Base-by-base conservation (phyloP, 495 filamentous ascomycete genomes). In the Poronia punctata region DNA sequence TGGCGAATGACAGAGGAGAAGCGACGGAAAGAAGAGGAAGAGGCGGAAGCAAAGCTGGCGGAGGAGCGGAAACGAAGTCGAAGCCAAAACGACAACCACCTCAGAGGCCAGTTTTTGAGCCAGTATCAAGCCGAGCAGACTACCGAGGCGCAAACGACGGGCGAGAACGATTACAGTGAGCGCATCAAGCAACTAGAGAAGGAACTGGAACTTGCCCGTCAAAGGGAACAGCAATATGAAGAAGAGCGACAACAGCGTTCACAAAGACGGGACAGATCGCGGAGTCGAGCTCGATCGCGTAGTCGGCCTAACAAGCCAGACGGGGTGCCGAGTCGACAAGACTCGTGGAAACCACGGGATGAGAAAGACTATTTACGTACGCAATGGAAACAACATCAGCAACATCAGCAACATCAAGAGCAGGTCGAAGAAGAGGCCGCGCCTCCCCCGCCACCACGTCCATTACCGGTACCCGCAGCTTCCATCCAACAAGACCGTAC, bases 181-280 rank as follows among this genome's bases (percentile, higher is more conserved):
- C 79, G 87, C 27, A 79, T 97, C 42, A 74, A 76, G 47, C 79
- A 95, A 52, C 72, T 97, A 7, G 92, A 96, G 60, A 72, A 78
- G 19, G 84, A 97, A 59, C 72, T 98, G 2, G 84, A 88, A 54
- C 67, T 79, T 46, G 92, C 92, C 3, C 83, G 88, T 46, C 80
- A 90, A 47, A 80, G 92, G 7, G 92, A 98, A 54, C 73, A 71
- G 26, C 72, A 87, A 54, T 98, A 96, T 52, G 76, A 95, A 59
- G 71, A 69, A 27, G 88, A 89, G 56, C 78, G 88, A 30, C 79
- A 89, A 57, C 79, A 72, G 25, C 74, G 75, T 14, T 51, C 51
- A 18, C 52, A 52, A 4, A 49, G 31, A 9, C 43, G 36, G 23
- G 29, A 35, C 12, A 23, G 30, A 19, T 22, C 43, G 23, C 65